A percentile compares a stretch with the other conserved stretches of the same genome.
phyloP scores from a whole-genome alignment of 2,329 filamentous ascomycete species.

The Fusarium sp. region DNA sequence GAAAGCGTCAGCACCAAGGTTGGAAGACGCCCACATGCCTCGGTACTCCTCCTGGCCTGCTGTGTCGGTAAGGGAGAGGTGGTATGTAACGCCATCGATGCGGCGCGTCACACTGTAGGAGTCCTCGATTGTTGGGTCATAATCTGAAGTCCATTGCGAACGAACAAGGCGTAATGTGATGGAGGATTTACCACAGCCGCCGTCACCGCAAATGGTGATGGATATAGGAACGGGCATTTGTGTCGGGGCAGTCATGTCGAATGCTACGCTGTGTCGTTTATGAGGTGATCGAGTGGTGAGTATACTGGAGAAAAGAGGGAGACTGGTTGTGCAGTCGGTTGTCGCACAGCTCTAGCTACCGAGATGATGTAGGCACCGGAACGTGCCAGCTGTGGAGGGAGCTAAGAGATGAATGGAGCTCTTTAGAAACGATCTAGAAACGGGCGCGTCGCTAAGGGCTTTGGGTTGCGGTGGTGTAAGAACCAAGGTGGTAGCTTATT shows the following conservation, averaged over 20 bases:
- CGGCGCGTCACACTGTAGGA: slow-evolving; percentile 84
- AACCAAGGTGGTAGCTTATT: neutral
- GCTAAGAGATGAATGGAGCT: slow-evolving; percentile 12
- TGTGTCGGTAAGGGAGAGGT: slow-evolving; percentile 83
- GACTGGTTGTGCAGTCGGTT: neutral
- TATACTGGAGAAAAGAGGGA: neutral
- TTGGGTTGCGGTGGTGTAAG: neutral
- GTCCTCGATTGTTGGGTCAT: slow-evolving; percentile 85
- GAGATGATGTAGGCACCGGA: slow-evolving; percentile 18
- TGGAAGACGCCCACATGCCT: slow-evolving; percentile 84
- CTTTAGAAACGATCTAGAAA: slow-evolving; percentile 27
- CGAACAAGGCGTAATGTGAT: slow-evolving; percentile 86
- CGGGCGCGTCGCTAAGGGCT: slow-evolving; percentile 17
- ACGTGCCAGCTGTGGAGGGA: slow-evolving; percentile 31
- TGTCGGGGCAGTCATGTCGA: slow-evolving; percentile 36
- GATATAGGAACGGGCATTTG: slow-evolving; percentile 66
- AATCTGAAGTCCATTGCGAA: slow-evolving; percentile 85
- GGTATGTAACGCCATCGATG: slow-evolving; percentile 83
- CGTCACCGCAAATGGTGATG: slow-evolving; percentile 88
- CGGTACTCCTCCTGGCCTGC: slow-evolving; percentile 93
- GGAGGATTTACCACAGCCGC: slow-evolving; percentile 85
- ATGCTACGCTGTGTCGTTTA: neutral
- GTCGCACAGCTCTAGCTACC: slow-evolving; percentile 15
- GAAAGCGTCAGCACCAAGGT: slow-evolving; percentile 83
- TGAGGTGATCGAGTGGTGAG: neutral